Conservation (phyloP, 352 stramenopile genomes). For the Pythium dissotocum region DNA sequence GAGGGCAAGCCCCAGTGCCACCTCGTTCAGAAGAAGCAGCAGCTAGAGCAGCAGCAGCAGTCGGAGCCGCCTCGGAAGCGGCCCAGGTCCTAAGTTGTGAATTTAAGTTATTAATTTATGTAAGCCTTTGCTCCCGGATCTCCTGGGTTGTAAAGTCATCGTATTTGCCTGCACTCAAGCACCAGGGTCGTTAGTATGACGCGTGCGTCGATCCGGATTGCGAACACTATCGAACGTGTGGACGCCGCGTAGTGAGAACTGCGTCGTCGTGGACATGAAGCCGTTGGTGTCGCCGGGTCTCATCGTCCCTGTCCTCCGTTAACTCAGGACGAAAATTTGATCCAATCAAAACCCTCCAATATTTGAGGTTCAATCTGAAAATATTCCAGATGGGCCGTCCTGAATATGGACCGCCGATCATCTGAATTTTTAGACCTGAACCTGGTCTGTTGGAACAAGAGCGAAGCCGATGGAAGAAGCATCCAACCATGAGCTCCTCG, state of each 20-base stretch:
- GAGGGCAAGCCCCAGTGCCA: constrained; percentile 22
- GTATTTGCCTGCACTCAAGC: too few species aligned
- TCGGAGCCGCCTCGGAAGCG: not conserved
- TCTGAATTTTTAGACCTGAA: too few species aligned
- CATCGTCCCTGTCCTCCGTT: not conserved
- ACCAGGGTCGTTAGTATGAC: too few species aligned
- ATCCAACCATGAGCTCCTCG: constrained; percentile 30
- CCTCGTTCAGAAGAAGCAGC: constrained; percentile 11
- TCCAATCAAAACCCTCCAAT: not conserved
- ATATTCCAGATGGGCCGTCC: too few species aligned
- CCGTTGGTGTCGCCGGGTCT: too few species aligned
- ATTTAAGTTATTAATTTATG: not conserved
- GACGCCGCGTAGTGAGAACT: too few species aligned
- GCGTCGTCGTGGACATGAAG: too few species aligned
- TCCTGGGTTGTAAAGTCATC: not conserved
- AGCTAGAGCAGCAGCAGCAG: constrained; percentile 4
- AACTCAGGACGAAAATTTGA: not conserved
- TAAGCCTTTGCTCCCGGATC: not conserved
- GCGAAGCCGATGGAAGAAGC: constrained; percentile 32
- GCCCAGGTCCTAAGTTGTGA: not conserved
- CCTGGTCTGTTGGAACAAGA: constrained; percentile 13
- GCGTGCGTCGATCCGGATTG: too few species aligned
- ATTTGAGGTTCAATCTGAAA: not conserved
- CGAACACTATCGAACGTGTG: too few species aligned
- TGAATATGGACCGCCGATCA: too few species aligned